Percentiles rank a stretch among this genome's conserved stretches.
Evolutionary conservation across 768 basidiomycete genomes (phyloP).

Genomic region (Infundibulicybe gibba): DNA sequence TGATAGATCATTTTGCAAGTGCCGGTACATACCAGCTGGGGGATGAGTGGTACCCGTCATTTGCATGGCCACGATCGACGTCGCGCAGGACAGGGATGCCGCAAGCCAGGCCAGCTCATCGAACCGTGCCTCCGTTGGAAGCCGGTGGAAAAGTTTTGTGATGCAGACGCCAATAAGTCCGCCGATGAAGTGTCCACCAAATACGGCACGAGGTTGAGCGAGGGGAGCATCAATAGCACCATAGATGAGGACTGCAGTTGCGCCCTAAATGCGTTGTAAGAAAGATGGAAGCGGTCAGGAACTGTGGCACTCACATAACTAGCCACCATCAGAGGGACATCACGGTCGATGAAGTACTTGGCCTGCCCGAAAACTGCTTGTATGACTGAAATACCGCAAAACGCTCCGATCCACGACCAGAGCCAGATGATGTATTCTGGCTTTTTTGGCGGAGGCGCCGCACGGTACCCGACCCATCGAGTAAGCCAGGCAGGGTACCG

Average conservation of each 20-base stretch:
- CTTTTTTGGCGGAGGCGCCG: constrained; percentile 22
- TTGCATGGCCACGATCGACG: constrained; percentile 45
- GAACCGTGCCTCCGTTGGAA: constrained; percentile 38
- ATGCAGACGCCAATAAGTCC: constrained; percentile 45
- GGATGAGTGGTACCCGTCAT: constrained; percentile 50
- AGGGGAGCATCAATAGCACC: constrained; percentile 49
- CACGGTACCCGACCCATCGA: constrained; percentile 43
- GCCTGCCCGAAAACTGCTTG: constrained; percentile 47
- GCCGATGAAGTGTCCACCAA: constrained; percentile 50
- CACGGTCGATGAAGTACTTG: constrained; percentile 40
- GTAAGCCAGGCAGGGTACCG: constrained; percentile 31
- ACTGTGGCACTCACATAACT: constrained; percentile 35
- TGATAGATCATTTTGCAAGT: not conserved
- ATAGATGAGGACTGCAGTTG: constrained; percentile 52
- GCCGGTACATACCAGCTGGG: constrained; percentile 35
- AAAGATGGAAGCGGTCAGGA: not conserved
- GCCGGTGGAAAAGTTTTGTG: constrained; percentile 46
- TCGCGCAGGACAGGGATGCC: constrained; percentile 39
- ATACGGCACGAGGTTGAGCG: constrained; percentile 46
- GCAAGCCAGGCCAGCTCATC: constrained; percentile 46
- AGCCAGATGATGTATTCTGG: constrained; percentile 37
- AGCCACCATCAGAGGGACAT: constrained; percentile 43
- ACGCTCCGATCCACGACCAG: constrained; percentile 53
- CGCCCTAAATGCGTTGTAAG: constrained; percentile 33
- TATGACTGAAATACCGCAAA: constrained; percentile 44